A percentile compares a stretch with the other conserved stretches of the same genome.
phyloP scores from a whole-genome alignment of 371 early-diverging fungal genomes.

The Sanchytrium tribonematis region DNA sequence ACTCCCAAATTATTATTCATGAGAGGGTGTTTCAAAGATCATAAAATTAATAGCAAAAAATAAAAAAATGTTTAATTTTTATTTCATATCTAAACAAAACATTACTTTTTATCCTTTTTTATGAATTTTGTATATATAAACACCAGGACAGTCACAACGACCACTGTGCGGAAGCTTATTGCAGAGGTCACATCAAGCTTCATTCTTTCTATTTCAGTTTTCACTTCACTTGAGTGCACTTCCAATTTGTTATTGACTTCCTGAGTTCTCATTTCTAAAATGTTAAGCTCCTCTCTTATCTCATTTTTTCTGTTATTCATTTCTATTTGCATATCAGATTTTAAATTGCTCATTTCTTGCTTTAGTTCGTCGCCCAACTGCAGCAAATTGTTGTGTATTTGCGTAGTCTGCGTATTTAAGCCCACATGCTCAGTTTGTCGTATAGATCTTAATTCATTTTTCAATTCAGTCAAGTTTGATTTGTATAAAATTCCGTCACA shows the following conservation, averaged over 20 bases:
- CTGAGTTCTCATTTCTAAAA: constrained; percentile 47
- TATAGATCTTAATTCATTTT: constrained; percentile 54
- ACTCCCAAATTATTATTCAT: too few relatives aligned
- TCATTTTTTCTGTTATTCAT: constrained; percentile 66
- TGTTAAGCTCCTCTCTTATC: constrained; percentile 39
- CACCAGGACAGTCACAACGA: too few relatives aligned
- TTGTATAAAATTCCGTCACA: too few relatives aligned
- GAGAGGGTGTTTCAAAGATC: too few relatives aligned
- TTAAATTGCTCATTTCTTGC: constrained; percentile 42
- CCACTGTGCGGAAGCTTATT: too few relatives aligned
- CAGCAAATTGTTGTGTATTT: constrained; percentile 49
- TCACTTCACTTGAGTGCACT: constrained; percentile 42
- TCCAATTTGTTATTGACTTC: constrained; percentile 57
- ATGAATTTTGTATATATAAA: too few relatives aligned
- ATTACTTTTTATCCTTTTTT: too few relatives aligned
- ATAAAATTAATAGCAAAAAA: too few relatives aligned
- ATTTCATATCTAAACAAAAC: too few relatives aligned
- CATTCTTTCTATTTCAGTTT: constrained; percentile 60
- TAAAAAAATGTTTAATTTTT: too few relatives aligned
- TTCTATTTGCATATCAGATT: constrained; percentile 59
- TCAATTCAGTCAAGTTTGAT: constrained; percentile 42
- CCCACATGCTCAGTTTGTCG: constrained; percentile 53
- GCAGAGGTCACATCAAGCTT: too few relatives aligned
- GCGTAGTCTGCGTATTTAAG: constrained; percentile 36
- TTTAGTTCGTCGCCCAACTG: constrained; percentile 33